phyloP scores from a whole-genome alignment of 1,284 basidiomycete species.

The Agaricales sp. region DNA sequence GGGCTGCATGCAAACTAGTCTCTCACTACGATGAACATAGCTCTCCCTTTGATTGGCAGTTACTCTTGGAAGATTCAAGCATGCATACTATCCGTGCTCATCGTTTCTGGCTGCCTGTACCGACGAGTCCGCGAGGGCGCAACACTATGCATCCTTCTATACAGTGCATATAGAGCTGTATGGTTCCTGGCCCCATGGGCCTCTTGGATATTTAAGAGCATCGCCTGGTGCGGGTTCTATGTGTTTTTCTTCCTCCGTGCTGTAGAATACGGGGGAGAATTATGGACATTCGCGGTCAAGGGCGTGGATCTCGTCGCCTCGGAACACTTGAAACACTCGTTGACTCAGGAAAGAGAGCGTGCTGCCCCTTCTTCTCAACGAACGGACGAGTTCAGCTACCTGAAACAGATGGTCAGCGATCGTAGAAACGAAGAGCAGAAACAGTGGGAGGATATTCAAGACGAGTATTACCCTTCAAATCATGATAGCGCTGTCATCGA shows the following conservation, averaged over 20 bases:
- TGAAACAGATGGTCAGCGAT: neutral
- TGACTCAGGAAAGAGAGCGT: neutral
- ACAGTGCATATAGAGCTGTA: neutral
- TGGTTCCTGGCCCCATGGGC: neutral
- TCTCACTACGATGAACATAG: neutral
- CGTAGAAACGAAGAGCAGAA: neutral
- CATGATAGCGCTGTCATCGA: too few relatives aligned
- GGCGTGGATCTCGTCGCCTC: neutral
- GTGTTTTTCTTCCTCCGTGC: constrained; percentile 1
- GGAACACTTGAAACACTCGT: neutral
- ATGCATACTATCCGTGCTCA: neutral
- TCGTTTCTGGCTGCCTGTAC: neutral
- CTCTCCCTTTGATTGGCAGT: neutral
- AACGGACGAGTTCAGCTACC: too few relatives aligned
- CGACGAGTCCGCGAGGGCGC: neutral
- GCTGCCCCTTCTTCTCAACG: too few relatives aligned
- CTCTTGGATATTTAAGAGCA: neutral
- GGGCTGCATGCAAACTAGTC: neutral
- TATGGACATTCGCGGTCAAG: neutral
- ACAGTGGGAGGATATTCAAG: neutral
- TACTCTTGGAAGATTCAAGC: neutral
- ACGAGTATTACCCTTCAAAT: too few relatives aligned
- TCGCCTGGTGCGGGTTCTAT: neutral
- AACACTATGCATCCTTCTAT: neutral
- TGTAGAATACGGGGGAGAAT: neutral